phyloP scores from a whole-genome alignment of 345 rosid genomes.

The Balakata baccata region DNA sequence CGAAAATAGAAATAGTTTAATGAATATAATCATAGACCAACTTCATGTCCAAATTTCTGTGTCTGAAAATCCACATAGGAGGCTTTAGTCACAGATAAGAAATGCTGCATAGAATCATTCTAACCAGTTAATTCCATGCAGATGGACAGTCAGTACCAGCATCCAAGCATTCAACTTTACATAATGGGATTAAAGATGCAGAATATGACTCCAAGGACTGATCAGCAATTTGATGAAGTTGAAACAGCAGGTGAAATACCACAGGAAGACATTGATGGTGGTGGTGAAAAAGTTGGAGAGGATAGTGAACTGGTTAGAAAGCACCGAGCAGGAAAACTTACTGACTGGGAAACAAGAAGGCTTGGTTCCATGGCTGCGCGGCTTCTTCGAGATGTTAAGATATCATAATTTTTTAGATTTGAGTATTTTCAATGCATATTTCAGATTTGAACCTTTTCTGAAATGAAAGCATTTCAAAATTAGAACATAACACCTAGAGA shows the following conservation, averaged over 20 bases:
- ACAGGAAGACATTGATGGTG: slow-evolving; percentile 18
- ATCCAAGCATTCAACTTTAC: slow-evolving; percentile 84
- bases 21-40: too few relatives aligned
- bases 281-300: slow-evolving; percentile 25
- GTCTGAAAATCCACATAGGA: not conserved
- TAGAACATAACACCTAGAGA: too few relatives aligned
- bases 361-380: slow-evolving; percentile 86
- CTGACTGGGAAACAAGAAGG: slow-evolving; percentile 91
- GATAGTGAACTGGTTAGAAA: slow-evolving; percentile 31
- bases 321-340: slow-evolving; percentile 48
- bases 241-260: slow-evolving; percentile 24
- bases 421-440: slow-evolving; percentile 20
- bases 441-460: too few relatives aligned
- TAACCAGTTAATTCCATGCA: slow-evolving; percentile 25
- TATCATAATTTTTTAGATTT: slow-evolving; percentile 23
- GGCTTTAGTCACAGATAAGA: not conserved
- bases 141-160: slow-evolving; percentile 85
- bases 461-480: too few relatives aligned
- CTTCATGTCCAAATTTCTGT: too few relatives aligned
- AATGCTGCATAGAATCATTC: not conserved
- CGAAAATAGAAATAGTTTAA: too few relatives aligned
- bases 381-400: slow-evolving; percentile 73
- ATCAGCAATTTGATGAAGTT: slow-evolving; percentile 27
- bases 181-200: slow-evolving; percentile 55
- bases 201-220: slow-evolving; percentile 12